Evolutionary conservation across 192 early-diverging fungal species (phyloP), one percentile per base, ranked within the genome.

Genomic region (Coemansia sp.): DNA sequence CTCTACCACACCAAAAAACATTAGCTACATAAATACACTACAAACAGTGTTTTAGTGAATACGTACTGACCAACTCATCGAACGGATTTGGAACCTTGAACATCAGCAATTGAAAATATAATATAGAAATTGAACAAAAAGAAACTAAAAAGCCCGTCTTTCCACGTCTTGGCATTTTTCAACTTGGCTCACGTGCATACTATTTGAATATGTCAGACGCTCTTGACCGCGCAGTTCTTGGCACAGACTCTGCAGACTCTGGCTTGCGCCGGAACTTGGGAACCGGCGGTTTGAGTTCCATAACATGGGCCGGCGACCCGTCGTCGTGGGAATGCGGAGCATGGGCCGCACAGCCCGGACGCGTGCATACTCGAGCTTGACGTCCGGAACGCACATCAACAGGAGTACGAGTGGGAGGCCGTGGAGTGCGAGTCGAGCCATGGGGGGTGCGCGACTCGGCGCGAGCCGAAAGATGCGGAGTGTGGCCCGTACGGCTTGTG

Each of bases 41-140:
- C 32, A 27, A 27, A 27, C 27, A 5, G 27, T 5, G 8, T 7
- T 35, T 35, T 35, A 51, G 11, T 3, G 23, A 23, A 39, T 54
- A 79, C 77, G 45, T 79, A 79, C 77, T 76, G 68, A 83, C 82
- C 4, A 79, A 58, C 58, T 79, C 73, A 51, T 83, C 82, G 43
- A 70, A 79, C 7, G 73, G 73, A 68, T 75, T 83, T 4, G 66
- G 58, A 24, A 69, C 66, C 56, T 79, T 79, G 57, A 83, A 83
- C 82, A 83, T 83, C 45, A 25, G 22, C 7, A 39, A 49, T 51
- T 47, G 43, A 45, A 25, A 32, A 58, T 22, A 41, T 8, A 15
- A 43, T 45, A 45, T 45, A 45, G 11, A 39, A 61, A 61, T 57
- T 52, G 23, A 35, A 56, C 41, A 45, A 53, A 27, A 50, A 47